These are phyloP conservation scores for Neoscytalidium dimidiatum DNA, from an alignment of 2,329 filamentous ascomycete species.

Conservation along the genomic window DNA sequence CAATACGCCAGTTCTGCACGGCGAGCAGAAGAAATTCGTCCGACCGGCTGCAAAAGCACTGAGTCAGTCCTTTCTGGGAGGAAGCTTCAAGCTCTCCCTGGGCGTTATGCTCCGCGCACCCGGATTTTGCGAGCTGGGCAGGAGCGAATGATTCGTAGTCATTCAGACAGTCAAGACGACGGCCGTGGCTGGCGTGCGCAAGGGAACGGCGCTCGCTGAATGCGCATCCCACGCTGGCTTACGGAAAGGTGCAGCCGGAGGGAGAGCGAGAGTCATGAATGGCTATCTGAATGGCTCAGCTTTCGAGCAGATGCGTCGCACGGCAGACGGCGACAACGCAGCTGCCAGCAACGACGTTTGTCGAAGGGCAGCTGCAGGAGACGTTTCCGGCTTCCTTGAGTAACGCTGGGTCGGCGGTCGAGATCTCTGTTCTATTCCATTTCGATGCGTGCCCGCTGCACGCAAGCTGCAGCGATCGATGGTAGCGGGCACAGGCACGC, in stretches of 20 bases:
- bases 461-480: slow-evolving; percentile 5
- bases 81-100: not conserved
- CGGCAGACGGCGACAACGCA: not conserved
- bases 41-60: too few species aligned
- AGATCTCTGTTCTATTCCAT: not conserved
- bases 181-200: not conserved
- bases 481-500: not conserved
- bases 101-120: too few species aligned
- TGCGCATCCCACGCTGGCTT: not conserved
- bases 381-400: slow-evolving; percentile 9
- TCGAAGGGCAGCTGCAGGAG: not conserved
- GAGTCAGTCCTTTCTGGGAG: not conserved
- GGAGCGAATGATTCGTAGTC: not conserved
- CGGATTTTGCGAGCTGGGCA: not conserved
- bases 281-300: not conserved
- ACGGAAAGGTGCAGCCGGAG: not conserved
- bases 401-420: slow-evolving; percentile 10
- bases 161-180: not conserved
- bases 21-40: not conserved
- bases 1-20: not conserved
- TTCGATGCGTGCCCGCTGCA: slow-evolving; percentile 1
- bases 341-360: slow-evolving; percentile 7
- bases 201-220: slow-evolving; percentile 2
- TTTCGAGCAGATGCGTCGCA: slow-evolving; percentile 5
- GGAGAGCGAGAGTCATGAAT: not conserved